A percentile compares a stretch with the other conserved stretches of the same genome.
These are phyloP conservation scores for Apiospora malaysiana DNA, from an alignment of 2,329 filamentous ascomycete species.

Conservation along the genomic window DNA sequence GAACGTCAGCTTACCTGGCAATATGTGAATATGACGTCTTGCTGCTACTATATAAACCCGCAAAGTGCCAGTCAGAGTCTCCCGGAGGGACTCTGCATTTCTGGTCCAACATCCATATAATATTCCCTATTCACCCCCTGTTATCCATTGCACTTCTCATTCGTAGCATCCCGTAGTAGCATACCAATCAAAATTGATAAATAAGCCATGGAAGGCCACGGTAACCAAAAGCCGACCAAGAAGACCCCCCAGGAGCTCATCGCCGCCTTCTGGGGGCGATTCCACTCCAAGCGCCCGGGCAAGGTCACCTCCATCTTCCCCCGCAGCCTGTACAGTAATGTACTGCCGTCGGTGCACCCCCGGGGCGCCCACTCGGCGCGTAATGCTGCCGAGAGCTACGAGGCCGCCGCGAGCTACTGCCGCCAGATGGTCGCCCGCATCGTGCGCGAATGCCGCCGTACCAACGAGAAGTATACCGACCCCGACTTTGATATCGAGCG, in stretches of 20 bases:
- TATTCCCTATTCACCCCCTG: too few species aligned
- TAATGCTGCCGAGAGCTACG: conserved; percentile 50
- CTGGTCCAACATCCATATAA: not conserved
- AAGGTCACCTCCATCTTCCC: conserved; percentile 53
- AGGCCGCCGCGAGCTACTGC: conserved; percentile 47
- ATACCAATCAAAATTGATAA: not conserved
- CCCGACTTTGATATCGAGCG: conserved; percentile 51
- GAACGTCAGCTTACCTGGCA: not conserved
- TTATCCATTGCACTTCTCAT: too few species aligned
- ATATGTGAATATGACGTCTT: not conserved
- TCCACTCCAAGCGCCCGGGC: conserved; percentile 47
- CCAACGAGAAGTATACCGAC: conserved; percentile 53
- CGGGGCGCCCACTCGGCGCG: conserved; percentile 38
- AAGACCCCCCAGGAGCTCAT: conserved; percentile 44
- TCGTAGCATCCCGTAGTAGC: not conserved
- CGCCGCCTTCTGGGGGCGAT: conserved; percentile 49
- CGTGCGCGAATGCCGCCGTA: conserved; percentile 52
- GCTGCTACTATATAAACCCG: not conserved
- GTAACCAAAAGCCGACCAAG: not conserved
- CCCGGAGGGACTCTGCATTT: not conserved
- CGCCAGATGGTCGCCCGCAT: conserved; percentile 46
- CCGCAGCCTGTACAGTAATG: conserved; percentile 44
- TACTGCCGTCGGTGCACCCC: conserved; percentile 36
- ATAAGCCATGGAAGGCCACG: not conserved
- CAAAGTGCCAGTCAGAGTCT: not conserved